These are phyloP conservation scores for Tylopilus vinaceipallidus DNA, from an alignment of 768 basidiomycete genomes.

Conservation along the genomic window DNA sequence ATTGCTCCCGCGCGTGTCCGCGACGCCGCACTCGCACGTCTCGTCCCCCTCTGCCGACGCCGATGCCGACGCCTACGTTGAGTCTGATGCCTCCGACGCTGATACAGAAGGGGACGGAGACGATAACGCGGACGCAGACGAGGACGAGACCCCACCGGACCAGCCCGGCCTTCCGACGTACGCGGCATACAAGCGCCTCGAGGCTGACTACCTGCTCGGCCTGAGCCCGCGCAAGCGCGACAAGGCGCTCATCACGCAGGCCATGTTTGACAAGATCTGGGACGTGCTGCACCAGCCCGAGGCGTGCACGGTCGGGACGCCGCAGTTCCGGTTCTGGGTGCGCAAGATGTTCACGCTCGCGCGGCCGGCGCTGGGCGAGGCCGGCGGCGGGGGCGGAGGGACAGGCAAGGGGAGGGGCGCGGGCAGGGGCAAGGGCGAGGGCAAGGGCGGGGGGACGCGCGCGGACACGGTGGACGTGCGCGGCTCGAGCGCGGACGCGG, in stretches of 20 bases:
- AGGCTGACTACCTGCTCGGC: constrained; percentile 54
- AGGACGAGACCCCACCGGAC: constrained; percentile 14
- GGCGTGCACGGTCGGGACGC: constrained; percentile 43
- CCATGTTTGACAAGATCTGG: constrained; percentile 71
- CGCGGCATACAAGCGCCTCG: constrained; percentile 56
- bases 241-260: constrained; percentile 72
- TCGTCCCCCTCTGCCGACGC: no score
- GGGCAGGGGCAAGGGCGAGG: not conserved
- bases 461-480: no score
- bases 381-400: constrained; percentile 1
- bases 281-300: constrained; percentile 58
- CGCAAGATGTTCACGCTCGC: constrained; percentile 73
- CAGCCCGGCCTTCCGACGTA: constrained; percentile 60
- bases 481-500: no score
- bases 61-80: no score
- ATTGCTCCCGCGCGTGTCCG: not conserved
- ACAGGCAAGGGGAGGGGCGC: not conserved
- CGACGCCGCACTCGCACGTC: no score
- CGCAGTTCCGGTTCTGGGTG: constrained; percentile 82
- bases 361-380: constrained; percentile 15
- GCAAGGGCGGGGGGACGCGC: no score
- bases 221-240: constrained; percentile 57
- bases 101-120: not conserved
- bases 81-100: no score
- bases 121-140: not conserved